Conservation (phyloP, 768 basidiomycete species). For the Lactarius sanguifluus region DNA sequence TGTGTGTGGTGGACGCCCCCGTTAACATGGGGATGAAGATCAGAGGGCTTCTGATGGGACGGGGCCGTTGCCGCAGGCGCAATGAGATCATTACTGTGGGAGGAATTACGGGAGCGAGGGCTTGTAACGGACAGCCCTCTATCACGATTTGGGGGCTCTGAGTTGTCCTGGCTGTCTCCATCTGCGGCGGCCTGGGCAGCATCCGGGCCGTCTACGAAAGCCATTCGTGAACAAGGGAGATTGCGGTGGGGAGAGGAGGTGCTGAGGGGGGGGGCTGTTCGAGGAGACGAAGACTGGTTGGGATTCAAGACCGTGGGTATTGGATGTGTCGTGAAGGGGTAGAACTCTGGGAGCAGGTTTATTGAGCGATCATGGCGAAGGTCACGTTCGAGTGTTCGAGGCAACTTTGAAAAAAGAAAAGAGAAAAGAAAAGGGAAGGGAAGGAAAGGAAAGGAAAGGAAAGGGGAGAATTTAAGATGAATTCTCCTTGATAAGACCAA, state of each 20-base stretch:
- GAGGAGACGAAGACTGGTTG: constrained; percentile 27
- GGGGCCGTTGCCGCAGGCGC: constrained; percentile 8
- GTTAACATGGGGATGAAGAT: constrained; percentile 22
- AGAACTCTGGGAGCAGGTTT: constrained; percentile 33
- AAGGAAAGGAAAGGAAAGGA: not conserved
- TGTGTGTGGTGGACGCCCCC: constrained; percentile 25
- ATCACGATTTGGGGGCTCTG: constrained; percentile 53
- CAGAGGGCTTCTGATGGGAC: constrained; percentile 11
- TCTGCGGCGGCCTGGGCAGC: constrained; percentile 47
- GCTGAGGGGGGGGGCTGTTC: constrained; percentile 27
- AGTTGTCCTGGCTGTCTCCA: constrained; percentile 54
- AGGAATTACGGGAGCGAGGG: constrained; percentile 9
- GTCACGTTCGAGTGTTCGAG: constrained; percentile 31
- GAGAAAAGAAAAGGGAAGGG: constrained; percentile 2
- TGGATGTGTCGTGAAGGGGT: constrained; percentile 28
- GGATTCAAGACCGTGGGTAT: constrained; percentile 28
- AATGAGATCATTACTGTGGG: constrained; percentile 15
- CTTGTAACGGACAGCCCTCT: constrained; percentile 29
- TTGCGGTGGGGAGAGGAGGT: constrained; percentile 30
- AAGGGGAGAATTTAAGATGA: constrained; percentile 18
- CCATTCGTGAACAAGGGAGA: constrained; percentile 39
- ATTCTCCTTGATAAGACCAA: constrained; percentile 23
- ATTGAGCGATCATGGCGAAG: constrained; percentile 41
- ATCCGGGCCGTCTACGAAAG: constrained; percentile 47
- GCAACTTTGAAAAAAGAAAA: not conserved